Conservation (phyloP, 192 early-diverging fungal species). For the Chytriomyces confervae region DNA sequence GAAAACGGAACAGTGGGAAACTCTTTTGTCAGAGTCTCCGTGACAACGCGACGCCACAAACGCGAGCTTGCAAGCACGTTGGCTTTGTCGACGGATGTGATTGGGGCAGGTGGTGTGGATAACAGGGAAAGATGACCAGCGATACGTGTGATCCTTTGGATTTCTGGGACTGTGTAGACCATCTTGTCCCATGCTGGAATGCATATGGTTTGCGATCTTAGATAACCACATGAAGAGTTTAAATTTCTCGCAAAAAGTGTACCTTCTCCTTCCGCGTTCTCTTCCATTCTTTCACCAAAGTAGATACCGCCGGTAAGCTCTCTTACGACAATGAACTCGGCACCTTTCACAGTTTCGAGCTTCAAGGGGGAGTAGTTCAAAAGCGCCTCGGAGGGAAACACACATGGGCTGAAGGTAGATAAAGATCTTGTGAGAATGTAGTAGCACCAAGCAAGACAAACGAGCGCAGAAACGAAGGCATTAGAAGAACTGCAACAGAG, state of each 20-base stretch:
- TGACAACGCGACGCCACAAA: constrained; percentile 94
- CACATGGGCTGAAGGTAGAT: constrained; percentile 70
- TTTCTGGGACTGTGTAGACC: constrained; percentile 88
- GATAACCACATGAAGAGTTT: constrained; percentile 14
- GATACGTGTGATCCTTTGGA: constrained; percentile 94
- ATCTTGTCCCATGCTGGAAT: constrained; percentile 87
- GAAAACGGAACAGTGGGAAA: constrained; percentile 86
- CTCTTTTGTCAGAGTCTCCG: constrained; percentile 84
- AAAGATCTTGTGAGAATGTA: background rate
- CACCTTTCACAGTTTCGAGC: constrained; percentile 86
- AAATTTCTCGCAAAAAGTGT: background rate
- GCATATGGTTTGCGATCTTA: constrained; percentile 14
- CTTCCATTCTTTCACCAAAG: constrained; percentile 93
- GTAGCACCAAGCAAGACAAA: constrained; percentile 13
- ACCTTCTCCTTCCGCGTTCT: constrained; percentile 78
- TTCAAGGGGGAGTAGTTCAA: constrained; percentile 87
- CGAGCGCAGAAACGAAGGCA: background rate
- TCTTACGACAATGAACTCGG: constrained; percentile 90
- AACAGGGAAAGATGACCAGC: constrained; percentile 84
- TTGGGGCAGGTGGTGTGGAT: constrained; percentile 78
- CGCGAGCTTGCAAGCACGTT: constrained; percentile 97
- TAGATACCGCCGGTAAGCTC: constrained; percentile 98
- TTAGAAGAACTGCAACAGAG: background rate
- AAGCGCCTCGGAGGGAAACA: constrained; percentile 85
- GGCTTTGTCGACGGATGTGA: constrained; percentile 98